Evolutionary conservation across 169 alveolate species (phyloP).

Genomic region (Plasmodium gaboni): DNA sequence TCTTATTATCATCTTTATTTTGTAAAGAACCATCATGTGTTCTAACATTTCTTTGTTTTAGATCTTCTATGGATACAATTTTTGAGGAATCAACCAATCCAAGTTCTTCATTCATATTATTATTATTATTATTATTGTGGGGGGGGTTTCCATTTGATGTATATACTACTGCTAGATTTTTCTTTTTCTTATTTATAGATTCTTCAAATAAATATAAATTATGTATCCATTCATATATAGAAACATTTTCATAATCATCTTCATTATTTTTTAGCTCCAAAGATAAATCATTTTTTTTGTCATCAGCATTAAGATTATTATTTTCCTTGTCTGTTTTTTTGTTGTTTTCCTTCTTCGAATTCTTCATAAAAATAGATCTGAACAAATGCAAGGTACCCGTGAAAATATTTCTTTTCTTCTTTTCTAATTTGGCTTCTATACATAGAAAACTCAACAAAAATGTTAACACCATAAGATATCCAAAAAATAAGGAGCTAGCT

Average conservation of each 20-base stretch:
- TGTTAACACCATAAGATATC: constrained; percentile 86
- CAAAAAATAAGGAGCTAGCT: constrained; percentile 84
- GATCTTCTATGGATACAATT: not conserved
- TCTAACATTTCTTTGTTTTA: not conserved
- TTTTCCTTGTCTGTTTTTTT: not conserved
- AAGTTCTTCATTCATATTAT: not conserved
- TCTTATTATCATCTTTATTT: not conserved
- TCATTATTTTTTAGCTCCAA: constrained; percentile 14
- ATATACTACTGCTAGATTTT: constrained; percentile 11
- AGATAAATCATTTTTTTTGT: not conserved
- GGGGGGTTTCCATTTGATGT: constrained; percentile 5
- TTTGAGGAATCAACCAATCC: not conserved
- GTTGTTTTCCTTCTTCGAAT: not conserved
- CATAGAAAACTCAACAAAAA: constrained; percentile 84
- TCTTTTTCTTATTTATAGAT: constrained; percentile 68
- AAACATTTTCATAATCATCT: constrained; percentile 50
- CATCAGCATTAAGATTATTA: not conserved
- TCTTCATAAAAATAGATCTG: constrained; percentile 6
- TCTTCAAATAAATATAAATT: constrained; percentile 67
- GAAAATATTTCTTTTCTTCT: constrained; percentile 39
- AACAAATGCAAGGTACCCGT: constrained; percentile 11
- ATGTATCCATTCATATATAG: constrained; percentile 72
- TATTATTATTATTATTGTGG: not conserved
- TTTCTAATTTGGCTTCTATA: constrained; percentile 85
- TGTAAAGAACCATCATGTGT: not conserved